Percentiles rank a stretch among this genome's conserved stretches.
Evolutionary conservation across 2,329 filamentous ascomycete species (phyloP).

Genomic region (Colletotrichum spinosum): DNA sequence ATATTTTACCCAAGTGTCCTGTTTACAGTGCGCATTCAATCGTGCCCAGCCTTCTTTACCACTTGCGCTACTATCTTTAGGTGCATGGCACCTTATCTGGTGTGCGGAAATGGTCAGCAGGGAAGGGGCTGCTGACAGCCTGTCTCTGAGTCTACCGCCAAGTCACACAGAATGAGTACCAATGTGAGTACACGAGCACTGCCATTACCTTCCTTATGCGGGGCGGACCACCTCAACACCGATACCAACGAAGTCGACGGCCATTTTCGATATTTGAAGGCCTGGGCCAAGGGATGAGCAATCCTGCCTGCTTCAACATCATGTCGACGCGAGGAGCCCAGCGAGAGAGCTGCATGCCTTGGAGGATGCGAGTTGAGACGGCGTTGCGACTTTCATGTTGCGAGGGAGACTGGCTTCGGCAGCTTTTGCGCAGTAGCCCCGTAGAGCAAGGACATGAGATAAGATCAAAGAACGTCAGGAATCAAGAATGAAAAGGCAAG

Average conservation of each 20-base stretch:
- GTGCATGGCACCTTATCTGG: neutral
- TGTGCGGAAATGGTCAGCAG: constrained; percentile 21
- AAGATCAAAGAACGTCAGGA: constrained; percentile 11
- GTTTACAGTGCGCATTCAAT: too few species aligned
- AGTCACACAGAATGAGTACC: constrained; percentile 20
- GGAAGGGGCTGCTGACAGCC: constrained; percentile 30
- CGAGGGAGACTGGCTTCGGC: neutral
- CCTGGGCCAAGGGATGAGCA: too few species aligned
- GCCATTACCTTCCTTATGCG: too few species aligned
- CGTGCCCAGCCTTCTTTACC: too few species aligned
- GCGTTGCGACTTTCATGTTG: constrained; percentile 13
- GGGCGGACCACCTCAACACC: too few species aligned
- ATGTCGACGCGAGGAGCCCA: too few species aligned
- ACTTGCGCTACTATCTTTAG: too few species aligned
- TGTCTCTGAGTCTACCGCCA: constrained; percentile 30
- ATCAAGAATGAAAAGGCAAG: neutral
- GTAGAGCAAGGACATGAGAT: constrained; percentile 19
- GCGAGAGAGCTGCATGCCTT: neutral
- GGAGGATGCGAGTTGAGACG: constrained; percentile 4
- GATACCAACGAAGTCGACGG: too few species aligned
- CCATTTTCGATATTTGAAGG: too few species aligned
- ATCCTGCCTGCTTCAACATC: too few species aligned
- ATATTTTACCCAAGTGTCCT: too few species aligned
- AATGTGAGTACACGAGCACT: neutral
- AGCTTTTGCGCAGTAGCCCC: neutral